Evolutionary conservation across 2,329 filamentous ascomycete species (phyloP).

Genomic region (Whalleya microplaca): DNA sequence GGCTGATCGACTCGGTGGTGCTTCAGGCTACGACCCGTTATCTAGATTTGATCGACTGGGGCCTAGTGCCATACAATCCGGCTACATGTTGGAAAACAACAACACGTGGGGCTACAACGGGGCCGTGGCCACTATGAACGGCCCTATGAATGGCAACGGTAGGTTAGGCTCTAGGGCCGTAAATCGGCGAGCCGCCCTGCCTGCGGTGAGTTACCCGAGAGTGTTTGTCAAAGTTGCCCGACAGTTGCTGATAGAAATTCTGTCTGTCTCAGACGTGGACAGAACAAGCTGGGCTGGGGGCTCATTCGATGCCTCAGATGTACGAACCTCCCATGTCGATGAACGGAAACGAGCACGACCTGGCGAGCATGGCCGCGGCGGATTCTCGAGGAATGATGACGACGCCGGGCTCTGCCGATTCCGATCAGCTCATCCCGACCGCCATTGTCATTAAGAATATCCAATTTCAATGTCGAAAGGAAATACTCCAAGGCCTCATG

Average conservation of each 20-base stretch:
- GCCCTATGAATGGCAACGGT: conserved; percentile 67
- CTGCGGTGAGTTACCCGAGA: conserved; percentile 64
- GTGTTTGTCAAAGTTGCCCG: conserved; percentile 14
- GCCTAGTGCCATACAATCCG: conserved; percentile 44
- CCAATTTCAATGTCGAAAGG: conserved; percentile 96
- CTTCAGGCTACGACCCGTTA: conserved; percentile 61
- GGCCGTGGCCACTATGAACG: conserved; percentile 65
- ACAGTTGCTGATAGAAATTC: conserved; percentile 19
- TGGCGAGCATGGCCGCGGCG: conserved; percentile 37
- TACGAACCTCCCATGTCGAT: conserved; percentile 42
- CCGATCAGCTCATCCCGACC: conserved; percentile 93
- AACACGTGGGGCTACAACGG: conserved; percentile 79
- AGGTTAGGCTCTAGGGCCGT: conserved; percentile 54
- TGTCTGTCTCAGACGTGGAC: conserved; percentile 51
- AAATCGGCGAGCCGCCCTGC: conserved; percentile 65
- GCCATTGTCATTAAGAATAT: conserved; percentile 99
- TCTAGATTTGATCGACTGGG: conserved; percentile 43
- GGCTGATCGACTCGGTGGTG: conserved; percentile 61
- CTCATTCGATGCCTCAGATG: conserved; percentile 44
- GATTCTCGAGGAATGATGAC: conserved; percentile 46
- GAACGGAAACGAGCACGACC: conserved; percentile 46
- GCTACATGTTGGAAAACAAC: conserved; percentile 67
- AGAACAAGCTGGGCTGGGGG: conserved; percentile 49
- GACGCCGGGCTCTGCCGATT: conserved; percentile 54
- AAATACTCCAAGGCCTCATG: conserved; percentile 92